Evolutionary conservation across 1,284 basidiomycete species (phyloP).

Genomic region (Cystobasidium slooffiae): DNA sequence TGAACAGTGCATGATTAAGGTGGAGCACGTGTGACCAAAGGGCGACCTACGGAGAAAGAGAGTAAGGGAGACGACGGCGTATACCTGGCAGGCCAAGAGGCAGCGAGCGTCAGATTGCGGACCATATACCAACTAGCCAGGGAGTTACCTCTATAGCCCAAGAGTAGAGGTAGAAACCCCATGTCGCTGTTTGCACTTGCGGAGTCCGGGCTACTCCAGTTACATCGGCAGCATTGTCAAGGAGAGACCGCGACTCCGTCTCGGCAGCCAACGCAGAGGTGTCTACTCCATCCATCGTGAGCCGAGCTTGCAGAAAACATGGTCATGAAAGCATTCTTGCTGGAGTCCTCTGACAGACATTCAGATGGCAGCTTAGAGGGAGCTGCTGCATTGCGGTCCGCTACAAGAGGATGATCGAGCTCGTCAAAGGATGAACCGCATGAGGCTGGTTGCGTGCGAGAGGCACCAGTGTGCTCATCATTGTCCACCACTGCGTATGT

Average conservation of each 20-base stretch:
- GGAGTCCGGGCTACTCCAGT: not conserved
- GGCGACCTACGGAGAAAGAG: conserved; percentile 48
- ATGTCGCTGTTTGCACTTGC: not conserved
- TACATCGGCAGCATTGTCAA: not conserved
- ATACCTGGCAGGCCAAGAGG: conserved; percentile 39
- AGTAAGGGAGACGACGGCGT: conserved; percentile 44
- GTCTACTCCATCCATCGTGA: not conserved
- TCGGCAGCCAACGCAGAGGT: not conserved
- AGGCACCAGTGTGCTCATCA: not conserved
- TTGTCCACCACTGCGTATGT: too few relatives aligned
- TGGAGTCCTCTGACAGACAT: too few relatives aligned
- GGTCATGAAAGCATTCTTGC: not conserved
- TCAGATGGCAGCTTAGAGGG: too few relatives aligned
- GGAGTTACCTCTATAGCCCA: conserved; percentile 48
- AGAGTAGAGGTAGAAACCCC: conserved; percentile 47
- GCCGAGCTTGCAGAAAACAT: not conserved
- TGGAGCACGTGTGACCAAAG: not conserved
- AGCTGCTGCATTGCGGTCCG: not conserved
- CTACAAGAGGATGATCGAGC: not conserved
- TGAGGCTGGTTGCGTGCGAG: not conserved
- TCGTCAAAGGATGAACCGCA: not conserved
- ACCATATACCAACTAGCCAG: not conserved
- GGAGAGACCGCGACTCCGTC: not conserved
- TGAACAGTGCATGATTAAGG: not conserved
- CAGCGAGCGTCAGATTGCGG: not conserved